Evolutionary conservation across 345 rosid genomes (phyloP).

Genomic region (Durio zibethinus): DNA sequence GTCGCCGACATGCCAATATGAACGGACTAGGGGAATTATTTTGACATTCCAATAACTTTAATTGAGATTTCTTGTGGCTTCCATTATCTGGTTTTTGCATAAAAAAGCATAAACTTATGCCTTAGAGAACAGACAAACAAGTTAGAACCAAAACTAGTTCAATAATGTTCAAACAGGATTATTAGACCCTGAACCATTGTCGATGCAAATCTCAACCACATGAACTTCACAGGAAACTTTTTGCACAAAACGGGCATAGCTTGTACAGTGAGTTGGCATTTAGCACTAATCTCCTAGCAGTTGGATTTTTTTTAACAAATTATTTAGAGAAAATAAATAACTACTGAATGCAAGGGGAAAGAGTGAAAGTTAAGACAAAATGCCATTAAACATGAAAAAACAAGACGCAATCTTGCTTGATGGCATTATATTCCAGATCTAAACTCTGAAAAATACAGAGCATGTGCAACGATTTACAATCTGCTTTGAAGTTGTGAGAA

Average conservation of each 20-base stretch:
- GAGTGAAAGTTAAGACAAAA: neutral
- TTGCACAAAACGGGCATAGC: neutral
- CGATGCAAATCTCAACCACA: neutral
- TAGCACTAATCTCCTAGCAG: neutral
- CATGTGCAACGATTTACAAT: neutral
- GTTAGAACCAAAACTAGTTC: neutral
- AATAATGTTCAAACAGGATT: constrained; percentile 4
- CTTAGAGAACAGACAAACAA: neutral
- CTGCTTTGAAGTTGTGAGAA: neutral
- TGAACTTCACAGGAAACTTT: neutral
- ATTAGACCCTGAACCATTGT: neutral
- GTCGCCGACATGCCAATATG: neutral
- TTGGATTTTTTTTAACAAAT: neutral
- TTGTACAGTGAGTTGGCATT: neutral
- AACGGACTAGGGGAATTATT: neutral
- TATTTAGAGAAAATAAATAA: neutral
- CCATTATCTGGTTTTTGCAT: neutral
- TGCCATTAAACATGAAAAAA: neutral
- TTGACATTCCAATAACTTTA: neutral
- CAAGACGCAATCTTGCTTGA: neutral
- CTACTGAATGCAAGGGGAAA: neutral
- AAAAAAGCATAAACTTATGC: neutral
- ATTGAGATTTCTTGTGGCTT: neutral
- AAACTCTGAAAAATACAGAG: neutral
- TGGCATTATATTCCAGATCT: neutral